Evolutionary conservation across 2,329 filamentous ascomycete genomes (phyloP), one percentile per base, ranked within the genome.

Genomic region (Epichloe typhina): DNA sequence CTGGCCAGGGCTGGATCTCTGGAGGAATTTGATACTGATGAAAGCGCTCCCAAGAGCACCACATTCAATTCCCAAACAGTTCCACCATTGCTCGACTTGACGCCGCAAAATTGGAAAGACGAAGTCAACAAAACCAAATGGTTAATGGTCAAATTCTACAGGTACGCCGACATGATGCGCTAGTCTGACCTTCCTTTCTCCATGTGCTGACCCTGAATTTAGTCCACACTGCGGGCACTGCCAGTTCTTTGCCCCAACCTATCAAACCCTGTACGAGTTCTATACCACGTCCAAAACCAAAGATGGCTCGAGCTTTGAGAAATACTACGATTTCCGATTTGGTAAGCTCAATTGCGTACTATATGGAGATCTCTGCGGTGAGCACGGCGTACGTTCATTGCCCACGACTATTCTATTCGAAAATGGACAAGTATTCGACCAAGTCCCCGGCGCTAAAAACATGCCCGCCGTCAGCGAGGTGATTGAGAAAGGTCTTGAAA

Each of bases 251-350:
- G 88, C 87, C 49, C 93, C 93, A 7, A 83, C 80, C 47, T 96
- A 82, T 74, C 89, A 97, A 69, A 96, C 90, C 5, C 68, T 91
- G 13, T 95, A 97, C 74, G 93, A 98, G 70, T 96, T 83, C 68
- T 98, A 96, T 72, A 73, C 88, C 71, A 96, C 90, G 38, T 93
- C 88, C 38, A 83, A 88, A 60, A 84, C 85, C 15, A 70, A 83
- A 64, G 59, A 73, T 64, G 55, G 79, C 69, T 69, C 75, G 40
- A 68, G 69, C 31, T 96, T 96, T 62, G 82, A 83, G 35, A 75
- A 83, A 50, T 93, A 82, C 66, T 97, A 97, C 69, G 82, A 91
- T 67, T 91, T 95, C 67, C 82, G 86, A 59, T 96, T 98, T 62
- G 91, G 78, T 33, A 80, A 78, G 52, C 70, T 98, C 56, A 88